Base-by-base conservation (phyloP, 495 filamentous ascomycete species). In the Tuber microsphaerosporum region DNA sequence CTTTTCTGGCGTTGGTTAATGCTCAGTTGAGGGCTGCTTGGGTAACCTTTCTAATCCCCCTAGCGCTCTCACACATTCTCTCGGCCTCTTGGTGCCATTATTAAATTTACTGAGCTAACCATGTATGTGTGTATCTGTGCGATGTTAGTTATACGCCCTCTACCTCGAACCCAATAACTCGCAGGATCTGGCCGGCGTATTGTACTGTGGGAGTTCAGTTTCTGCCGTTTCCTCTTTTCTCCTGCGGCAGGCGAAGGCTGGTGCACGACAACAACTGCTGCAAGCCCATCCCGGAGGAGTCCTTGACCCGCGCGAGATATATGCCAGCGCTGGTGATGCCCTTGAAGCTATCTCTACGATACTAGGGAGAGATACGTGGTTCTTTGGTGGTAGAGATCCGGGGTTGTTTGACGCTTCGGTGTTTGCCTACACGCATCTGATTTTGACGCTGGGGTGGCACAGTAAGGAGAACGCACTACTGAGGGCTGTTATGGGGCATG, bases 361-460 rank as follows among this genome's bases (percentile, higher is more conserved):
- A 0, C 86, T 99, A 10, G 88, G 88, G 0, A 85, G 88, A 1
- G 85, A 90, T 69, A 77, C 86, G 46, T 92, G 90, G 85, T 94
- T 93, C 83, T 93, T 93, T 84, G 87, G 85, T 6, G 85, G 84
- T 5, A 81, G 84, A 16, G 69, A 84, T 41, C 93, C 95, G 2
- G 88, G 89, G 0, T 80, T 94, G 19, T 93, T 99, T 79, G 95
- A 99, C 84, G 93, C 94, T 41, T 89, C 87, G 74, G 89, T 97
- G 37, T 98, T 97, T 85, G 91, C 92, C 39, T 99, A 97, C 84
- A 93, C 92, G n/a, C 88, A 94, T 83, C 82, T 97, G 31, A 86
- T 97, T 44, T 82, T 96, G 75, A 75, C 71, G 10, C 16, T 65
- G 17, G 71, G 61, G n/a, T 77, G 81, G 80, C 77, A 76, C 39